These are phyloP conservation scores for Pythium utonaiense DNA, from an alignment of 352 stramenopile species.

Conservation along the genomic window DNA sequence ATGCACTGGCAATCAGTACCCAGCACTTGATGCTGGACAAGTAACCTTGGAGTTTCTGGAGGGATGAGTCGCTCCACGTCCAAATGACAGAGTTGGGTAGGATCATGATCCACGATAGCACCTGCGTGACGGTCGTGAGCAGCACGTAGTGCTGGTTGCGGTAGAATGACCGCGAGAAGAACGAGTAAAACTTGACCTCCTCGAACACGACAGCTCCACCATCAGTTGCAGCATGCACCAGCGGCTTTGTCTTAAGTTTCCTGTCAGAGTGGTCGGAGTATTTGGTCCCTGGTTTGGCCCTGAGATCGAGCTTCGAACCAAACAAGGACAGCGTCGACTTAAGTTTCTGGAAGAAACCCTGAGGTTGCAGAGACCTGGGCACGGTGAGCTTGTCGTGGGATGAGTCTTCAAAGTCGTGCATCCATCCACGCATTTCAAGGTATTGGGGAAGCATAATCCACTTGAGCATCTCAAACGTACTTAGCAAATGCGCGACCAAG, in stretches of 20 bases:
- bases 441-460: slow-evolving; percentile 26
- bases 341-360: slow-evolving; percentile 5
- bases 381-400: background rate
- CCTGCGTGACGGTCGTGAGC: slow-evolving; percentile 16
- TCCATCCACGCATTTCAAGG: slow-evolving; percentile 22
- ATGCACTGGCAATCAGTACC: slow-evolving; percentile 11
- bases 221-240: slow-evolving; percentile 12
- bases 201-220: slow-evolving; percentile 11
- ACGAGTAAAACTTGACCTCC: slow-evolving; percentile 29
- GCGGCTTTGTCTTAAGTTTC: slow-evolving; percentile 1
- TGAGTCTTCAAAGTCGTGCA: slow-evolving; percentile 21
- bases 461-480: slow-evolving; percentile 25
- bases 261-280: background rate
- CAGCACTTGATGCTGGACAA: slow-evolving; percentile 16
- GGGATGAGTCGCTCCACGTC: slow-evolving; percentile 17
- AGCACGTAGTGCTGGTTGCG: slow-evolving; percentile 14
- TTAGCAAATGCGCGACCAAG: slow-evolving; percentile 10
- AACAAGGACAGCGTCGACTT: background rate
- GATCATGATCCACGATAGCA: slow-evolving; percentile 24
- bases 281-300: too few relatives aligned
- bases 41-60: slow-evolving; percentile 13
- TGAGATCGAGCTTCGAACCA: background rate
- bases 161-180: slow-evolving; percentile 32
- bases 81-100: slow-evolving; percentile 23
- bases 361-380: slow-evolving; percentile 5